Base-by-base conservation (phyloP, 1,139 yeast species). In the Candida freyschussii region DNA sequence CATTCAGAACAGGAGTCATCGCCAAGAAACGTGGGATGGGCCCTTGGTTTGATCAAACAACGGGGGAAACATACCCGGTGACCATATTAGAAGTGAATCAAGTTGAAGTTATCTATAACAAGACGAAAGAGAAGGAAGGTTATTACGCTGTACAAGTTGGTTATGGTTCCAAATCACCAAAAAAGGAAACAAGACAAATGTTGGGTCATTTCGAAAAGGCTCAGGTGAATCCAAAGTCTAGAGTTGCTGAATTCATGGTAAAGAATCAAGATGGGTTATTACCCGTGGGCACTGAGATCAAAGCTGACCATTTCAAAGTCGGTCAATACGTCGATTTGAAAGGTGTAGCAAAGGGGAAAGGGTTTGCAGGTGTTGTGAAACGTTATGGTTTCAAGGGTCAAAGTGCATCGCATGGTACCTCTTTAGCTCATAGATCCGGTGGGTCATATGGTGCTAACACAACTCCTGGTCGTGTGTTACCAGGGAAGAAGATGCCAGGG, bases 401-500 rank as follows among this genome's bases (percentile, higher is more conserved):
- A 59, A 74, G 76, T 31, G 97, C 97, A 6, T 71, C 96, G 1
- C 99, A 91, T 60, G 99, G 99, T 82, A 91, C 85, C 26, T 86
- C 98, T 21, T 68, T 74, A 38, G 83, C 94, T 22, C 97, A 91
- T 59, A 81, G 99, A 71, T 80, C 89, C 34, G 95, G 95, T 49
- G 99, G 99, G 72, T 89, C 96, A 27, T 87, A 82, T 56, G 99
- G 99, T 71, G 51, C 51, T 83, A 84, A 62, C 82, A 85, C 57
- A 91, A 89, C 56, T 44, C 98, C 98, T 4, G 97, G 96, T 55
- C 81, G 99, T 67, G 87, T 87, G 34, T 69, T 87, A 44, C 97
- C 97, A 12, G 97, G 96, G 23, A 89, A 86, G 67, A 91, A 87
- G 63, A 89, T 93, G 97, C 95, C 98, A 20, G 98, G 98, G 45